Conservation (phyloP, 140 eudicot genomes). For the Bidens hawaiensis region DNA sequence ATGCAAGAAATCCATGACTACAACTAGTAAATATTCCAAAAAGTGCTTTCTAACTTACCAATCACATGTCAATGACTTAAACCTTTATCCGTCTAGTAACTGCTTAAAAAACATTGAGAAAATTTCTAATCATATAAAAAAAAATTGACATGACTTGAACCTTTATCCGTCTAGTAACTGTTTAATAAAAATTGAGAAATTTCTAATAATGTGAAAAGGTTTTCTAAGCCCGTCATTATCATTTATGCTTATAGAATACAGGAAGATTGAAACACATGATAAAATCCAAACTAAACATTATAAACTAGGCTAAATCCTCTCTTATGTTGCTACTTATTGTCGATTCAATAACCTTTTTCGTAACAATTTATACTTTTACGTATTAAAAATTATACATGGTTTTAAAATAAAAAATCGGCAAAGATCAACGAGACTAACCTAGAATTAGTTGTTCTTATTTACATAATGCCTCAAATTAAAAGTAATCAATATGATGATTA, state of each 20-base stretch:
- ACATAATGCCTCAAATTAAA: slow-evolving; percentile 40
- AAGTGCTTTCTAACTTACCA: not conserved
- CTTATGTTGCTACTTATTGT: not conserved
- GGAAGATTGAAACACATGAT: not conserved
- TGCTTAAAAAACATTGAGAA: no score
- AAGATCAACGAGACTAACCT: slow-evolving; percentile 20
- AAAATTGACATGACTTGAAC: slow-evolving; percentile 11
- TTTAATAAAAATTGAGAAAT: no score
- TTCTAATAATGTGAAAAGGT: no score
- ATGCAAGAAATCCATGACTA: slow-evolving; percentile 34
- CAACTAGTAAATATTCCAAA: slow-evolving; percentile 30
- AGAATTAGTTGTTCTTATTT: slow-evolving; percentile 26
- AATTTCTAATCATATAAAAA: no score
- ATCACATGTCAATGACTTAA: slow-evolving; percentile 24
- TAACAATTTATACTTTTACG: slow-evolving; percentile 28
- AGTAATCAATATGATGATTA: slow-evolving; percentile 68
- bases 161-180: not conserved
- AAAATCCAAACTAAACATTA: not conserved
- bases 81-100: not conserved
- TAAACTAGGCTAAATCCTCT: not conserved
- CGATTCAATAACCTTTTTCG: slow-evolving; percentile 9
- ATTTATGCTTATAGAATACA: not conserved
- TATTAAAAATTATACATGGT: slow-evolving; percentile 28
- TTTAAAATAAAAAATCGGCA: slow-evolving; percentile 12
- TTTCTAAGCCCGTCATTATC: no score